These are phyloP conservation scores for Eutrema yunnanense DNA, from an alignment of 345 rosid species.

Conservation along the genomic window DNA sequence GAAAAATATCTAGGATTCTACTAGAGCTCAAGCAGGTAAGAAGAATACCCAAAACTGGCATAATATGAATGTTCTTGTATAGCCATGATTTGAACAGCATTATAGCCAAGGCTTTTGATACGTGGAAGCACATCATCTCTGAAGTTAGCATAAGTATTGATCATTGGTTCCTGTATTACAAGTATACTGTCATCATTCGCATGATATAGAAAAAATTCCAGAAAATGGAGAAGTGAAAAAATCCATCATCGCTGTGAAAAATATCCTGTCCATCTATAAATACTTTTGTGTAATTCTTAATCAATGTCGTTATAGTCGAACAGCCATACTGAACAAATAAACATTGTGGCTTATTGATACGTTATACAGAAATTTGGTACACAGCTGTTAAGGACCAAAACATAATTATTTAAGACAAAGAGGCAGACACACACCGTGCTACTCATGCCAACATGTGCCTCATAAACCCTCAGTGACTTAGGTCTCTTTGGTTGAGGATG, in stretches of 20 bases:
- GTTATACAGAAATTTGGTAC: neutral
- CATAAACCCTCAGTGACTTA: slow-evolving; percentile 84
- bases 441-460: slow-evolving; percentile 98
- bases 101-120: slow-evolving; percentile 88
- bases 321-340: neutral
- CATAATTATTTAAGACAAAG: neutral
- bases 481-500: slow-evolving; percentile 91
- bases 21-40: slow-evolving; percentile 5
- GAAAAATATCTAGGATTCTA: neutral
- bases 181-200: slow-evolving; percentile 11
- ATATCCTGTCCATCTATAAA: neutral
- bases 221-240: neutral
- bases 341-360: neutral
- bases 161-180: slow-evolving; percentile 69
- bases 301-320: neutral
- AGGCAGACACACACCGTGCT: slow-evolving; percentile 53
- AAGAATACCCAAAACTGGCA: slow-evolving; percentile 88
- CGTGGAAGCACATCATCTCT: slow-evolving; percentile 98
- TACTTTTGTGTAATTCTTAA: neutral
- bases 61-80: slow-evolving; percentile 97
- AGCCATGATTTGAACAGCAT: slow-evolving; percentile 99
- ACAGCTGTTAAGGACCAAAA: neutral
- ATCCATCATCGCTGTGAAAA: neutral
- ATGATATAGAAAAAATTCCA: neutral
- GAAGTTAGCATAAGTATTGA: slow-evolving; percentile 78